phyloP scores from a whole-genome alignment of 306 rosid genomes.

The Quillaja saponaria region DNA sequence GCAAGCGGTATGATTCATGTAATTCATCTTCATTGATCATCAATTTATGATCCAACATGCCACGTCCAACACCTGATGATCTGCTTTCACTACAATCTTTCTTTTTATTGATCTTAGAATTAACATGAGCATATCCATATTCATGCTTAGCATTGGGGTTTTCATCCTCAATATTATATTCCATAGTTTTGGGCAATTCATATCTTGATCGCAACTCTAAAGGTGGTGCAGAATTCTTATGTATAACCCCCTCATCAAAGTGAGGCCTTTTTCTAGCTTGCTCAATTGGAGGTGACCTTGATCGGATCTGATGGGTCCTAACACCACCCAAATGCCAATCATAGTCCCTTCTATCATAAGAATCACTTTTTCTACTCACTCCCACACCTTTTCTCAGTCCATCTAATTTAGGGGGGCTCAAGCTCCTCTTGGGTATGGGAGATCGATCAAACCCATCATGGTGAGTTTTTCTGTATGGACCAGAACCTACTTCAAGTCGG shows the following conservation, averaged over 20 bases:
- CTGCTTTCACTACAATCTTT: constrained; percentile 49
- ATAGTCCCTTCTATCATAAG: constrained; percentile 55
- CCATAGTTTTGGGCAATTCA: constrained; percentile 38
- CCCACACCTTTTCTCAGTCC: constrained; percentile 41
- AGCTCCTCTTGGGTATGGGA: constrained; percentile 45
- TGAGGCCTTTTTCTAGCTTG: constrained; percentile 48
- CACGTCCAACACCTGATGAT: constrained; percentile 41
- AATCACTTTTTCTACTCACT: constrained; percentile 42
- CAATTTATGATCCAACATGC: constrained; percentile 43
- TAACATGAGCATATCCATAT: constrained; percentile 32
- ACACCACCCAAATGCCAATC: constrained; percentile 54
- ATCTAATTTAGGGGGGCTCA: constrained; percentile 56
- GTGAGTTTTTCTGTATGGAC: constrained; percentile 30
- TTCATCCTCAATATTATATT: constrained; percentile 40
- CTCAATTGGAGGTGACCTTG: constrained; percentile 61
- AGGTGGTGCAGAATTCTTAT: constrained; percentile 49
- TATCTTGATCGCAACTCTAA: constrained; percentile 46
- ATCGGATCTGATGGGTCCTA: constrained; percentile 37
- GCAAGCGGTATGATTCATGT: constrained; percentile 48
- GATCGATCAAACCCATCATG: constrained; percentile 43
- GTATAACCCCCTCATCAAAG: constrained; percentile 46
- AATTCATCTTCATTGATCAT: constrained; percentile 43
- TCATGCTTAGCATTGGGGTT: constrained; percentile 33
- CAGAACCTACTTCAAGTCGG: constrained; percentile 40
- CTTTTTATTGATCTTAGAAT: constrained; percentile 47